Conservation (phyloP, 2,329 filamentous ascomycete genomes). For the Teratosphaeria epicoccoides region DNA sequence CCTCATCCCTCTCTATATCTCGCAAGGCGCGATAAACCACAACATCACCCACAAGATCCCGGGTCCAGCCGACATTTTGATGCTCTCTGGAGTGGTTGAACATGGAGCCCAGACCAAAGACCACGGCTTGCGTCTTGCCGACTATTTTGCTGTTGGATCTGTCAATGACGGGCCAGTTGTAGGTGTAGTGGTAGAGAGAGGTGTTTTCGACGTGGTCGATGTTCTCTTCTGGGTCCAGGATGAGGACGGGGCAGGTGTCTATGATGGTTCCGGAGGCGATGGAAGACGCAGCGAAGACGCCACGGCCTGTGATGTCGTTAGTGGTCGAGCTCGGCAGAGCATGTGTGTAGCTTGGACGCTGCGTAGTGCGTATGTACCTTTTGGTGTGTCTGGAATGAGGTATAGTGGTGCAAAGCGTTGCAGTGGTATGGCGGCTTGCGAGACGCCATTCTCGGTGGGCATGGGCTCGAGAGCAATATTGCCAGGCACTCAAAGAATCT, state of each 20-base stretch:
- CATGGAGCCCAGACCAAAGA: constrained; percentile 47
- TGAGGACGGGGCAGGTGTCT: constrained; percentile 43
- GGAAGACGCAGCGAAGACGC: constrained; percentile 38
- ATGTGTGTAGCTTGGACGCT: too few species aligned
- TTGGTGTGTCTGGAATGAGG: constrained; percentile 40
- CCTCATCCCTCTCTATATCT: constrained; percentile 42
- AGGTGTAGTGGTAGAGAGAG: constrained; percentile 46
- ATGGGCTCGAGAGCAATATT: background rate
- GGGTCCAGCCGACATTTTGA: constrained; percentile 48
- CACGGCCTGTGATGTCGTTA: constrained; percentile 34
- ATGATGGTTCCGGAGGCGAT: constrained; percentile 41
- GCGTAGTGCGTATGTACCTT: constrained; percentile 37
- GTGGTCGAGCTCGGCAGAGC: background rate
- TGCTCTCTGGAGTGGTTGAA: constrained; percentile 45
- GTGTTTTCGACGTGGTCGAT: constrained; percentile 40
- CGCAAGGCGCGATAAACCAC: constrained; percentile 41
- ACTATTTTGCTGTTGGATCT: background rate
- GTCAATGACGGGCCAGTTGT: constrained; percentile 36
- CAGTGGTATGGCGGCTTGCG: constrained; percentile 18
- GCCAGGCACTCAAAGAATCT: background rate
- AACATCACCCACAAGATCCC: constrained; percentile 35
- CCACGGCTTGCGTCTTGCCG: constrained; percentile 39
- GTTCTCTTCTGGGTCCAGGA: constrained; percentile 40
- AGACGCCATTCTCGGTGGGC: background rate
- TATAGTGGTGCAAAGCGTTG: constrained; percentile 32